Evolutionary conservation across 331 rosid species (phyloP).

Genomic region (Quercus tomentella): DNA sequence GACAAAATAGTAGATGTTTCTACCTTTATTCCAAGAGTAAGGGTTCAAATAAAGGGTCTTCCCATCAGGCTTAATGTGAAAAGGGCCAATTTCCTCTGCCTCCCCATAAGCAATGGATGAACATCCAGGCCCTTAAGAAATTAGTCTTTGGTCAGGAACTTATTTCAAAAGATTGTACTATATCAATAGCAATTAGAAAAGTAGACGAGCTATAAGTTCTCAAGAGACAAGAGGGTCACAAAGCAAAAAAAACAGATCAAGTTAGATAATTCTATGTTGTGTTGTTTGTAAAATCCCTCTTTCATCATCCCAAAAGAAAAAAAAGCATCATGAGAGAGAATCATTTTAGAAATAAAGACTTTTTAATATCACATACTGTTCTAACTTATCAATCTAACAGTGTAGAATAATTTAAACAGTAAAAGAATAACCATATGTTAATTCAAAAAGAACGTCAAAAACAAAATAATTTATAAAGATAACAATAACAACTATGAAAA

Average conservation of each 20-base stretch:
- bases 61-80: constrained; percentile 64
- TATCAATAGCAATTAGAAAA: neutral
- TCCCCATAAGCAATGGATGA: constrained; percentile 88
- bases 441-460: no score
- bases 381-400: neutral
- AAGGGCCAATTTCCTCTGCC: constrained; percentile 92
- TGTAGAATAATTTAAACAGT: neutral
- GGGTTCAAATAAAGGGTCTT: constrained; percentile 64
- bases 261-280: neutral
- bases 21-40: constrained; percentile 86
- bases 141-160: neutral
- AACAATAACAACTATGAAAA: neutral
- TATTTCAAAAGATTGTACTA: neutral
- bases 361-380: neutral
- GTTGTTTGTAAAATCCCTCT: no score
- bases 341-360: neutral
- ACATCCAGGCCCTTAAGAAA: constrained; percentile 79
- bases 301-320: no score
- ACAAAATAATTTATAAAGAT: neutral
- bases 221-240: neutral
- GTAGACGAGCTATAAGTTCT: neutral
- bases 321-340: neutral
- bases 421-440: neutral
- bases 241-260: neutral
- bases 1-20: neutral